Percentiles rank a stretch among this genome's conserved stretches.
phyloP scores from a whole-genome alignment of 1,284 basidiomycete genomes.

The Heliocybe sulcata region DNA sequence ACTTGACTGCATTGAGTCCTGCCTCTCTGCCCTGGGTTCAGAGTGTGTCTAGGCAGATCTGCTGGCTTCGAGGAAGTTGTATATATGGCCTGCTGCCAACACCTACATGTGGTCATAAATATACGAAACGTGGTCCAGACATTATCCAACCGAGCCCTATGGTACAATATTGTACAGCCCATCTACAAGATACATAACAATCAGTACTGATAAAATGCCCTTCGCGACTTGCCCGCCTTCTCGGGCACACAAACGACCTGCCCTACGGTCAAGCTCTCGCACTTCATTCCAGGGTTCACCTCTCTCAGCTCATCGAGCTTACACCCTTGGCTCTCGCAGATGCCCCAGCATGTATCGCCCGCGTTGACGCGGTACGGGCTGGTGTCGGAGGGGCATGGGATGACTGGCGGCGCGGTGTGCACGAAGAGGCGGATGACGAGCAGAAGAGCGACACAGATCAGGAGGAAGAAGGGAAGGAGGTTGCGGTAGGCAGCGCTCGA shows the following conservation, averaged over 20 bases:
- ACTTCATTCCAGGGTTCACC: conserved; percentile 49
- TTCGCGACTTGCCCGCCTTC: not conserved
- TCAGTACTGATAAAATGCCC: not conserved
- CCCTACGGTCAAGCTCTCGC: conserved; percentile 51
- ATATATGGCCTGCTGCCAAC: too few relatives aligned
- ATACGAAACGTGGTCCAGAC: too few relatives aligned
- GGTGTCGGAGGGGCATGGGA: conserved; percentile 40
- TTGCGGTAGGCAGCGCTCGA: conserved; percentile 45
- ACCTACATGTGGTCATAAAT: too few relatives aligned
- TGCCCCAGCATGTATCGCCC: conserved; percentile 68
- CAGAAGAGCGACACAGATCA: conserved; percentile 56
- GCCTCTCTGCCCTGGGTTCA: too few relatives aligned
- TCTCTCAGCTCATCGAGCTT: conserved; percentile 45
- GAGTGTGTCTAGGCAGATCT: too few relatives aligned
- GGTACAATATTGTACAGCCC: too few relatives aligned
- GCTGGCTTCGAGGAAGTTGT: too few relatives aligned
- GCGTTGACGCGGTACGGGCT: conserved; percentile 42
- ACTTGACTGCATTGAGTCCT: too few relatives aligned
- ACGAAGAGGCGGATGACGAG: conserved; percentile 58
- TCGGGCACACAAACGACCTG: conserved; percentile 52
- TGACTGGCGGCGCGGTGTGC: conserved; percentile 25
- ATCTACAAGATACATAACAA: not conserved
- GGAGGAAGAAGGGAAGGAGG: conserved; percentile 68
- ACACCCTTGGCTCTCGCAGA: conserved; percentile 43
- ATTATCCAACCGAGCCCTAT: too few relatives aligned